phyloP scores from a whole-genome alignment of 352 stramenopile species.

The Thraustochytrium striatum region DNA sequence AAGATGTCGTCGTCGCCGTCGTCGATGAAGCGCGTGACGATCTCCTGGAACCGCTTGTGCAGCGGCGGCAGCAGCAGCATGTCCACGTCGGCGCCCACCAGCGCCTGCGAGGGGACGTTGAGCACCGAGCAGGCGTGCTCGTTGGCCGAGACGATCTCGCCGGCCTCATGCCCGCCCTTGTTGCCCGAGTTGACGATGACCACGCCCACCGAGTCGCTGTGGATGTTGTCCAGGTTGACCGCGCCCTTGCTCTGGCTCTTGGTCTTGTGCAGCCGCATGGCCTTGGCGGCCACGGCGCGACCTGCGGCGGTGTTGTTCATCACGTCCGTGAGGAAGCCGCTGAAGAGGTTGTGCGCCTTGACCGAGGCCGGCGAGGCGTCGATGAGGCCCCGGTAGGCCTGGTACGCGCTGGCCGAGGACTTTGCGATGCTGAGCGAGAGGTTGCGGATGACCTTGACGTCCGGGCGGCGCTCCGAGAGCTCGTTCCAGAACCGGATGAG shows the following conservation, averaged over 20 bases:
- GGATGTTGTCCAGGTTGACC: conserved; percentile 23
- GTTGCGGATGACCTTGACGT: not conserved
- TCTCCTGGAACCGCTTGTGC: conserved; percentile 5
- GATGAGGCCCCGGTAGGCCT: conserved; percentile 4
- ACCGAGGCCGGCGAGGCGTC: not conserved
- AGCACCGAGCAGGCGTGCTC: not conserved
- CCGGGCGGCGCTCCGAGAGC: not conserved
- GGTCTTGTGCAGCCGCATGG: not conserved
- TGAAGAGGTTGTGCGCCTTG: not conserved
- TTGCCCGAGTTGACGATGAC: not conserved
- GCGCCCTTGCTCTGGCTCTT: not conserved
- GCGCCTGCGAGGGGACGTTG: not conserved
- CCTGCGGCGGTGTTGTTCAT: not conserved
- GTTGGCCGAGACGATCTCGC: conserved; percentile 14
- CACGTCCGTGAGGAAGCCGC: conserved; percentile 12
- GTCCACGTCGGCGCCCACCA: conserved; percentile 20
- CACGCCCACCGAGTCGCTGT: conserved; percentile 3
- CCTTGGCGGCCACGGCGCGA: not conserved
- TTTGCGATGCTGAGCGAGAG: conserved; percentile 1
- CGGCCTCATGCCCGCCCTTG: not conserved
- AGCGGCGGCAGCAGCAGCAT: not conserved
- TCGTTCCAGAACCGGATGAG: conserved; percentile 33
- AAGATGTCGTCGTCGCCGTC: conserved; percentile 14
- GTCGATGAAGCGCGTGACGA: conserved; percentile 25
- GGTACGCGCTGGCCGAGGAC: not conserved